These are phyloP conservation scores for Penicillium herquei DNA, from an alignment of 495 filamentous ascomycete genomes.

Conservation along the genomic window DNA sequence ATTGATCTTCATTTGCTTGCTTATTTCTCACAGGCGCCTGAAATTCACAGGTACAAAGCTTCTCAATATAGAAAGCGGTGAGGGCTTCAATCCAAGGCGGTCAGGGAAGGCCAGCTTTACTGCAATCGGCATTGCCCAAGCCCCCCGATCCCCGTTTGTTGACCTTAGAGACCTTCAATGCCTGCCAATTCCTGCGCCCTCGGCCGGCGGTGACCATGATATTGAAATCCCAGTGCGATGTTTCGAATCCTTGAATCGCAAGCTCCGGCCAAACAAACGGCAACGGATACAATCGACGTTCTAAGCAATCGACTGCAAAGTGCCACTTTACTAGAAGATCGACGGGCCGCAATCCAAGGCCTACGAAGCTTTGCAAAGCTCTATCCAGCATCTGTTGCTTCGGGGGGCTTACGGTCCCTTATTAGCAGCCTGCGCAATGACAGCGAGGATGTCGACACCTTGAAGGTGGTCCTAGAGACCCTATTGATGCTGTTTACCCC, in stretches of 20 bases:
- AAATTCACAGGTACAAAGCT: neutral
- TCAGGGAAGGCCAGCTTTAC: slow-evolving; percentile 29
- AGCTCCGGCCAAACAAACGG: slow-evolving; percentile 93
- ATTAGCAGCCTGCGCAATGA: slow-evolving; percentile 84
- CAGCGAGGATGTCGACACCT: slow-evolving; percentile 93
- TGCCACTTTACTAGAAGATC: slow-evolving; percentile 88
- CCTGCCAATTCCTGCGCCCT: slow-evolving; percentile 23
- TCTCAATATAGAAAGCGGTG: slow-evolving; percentile 4
- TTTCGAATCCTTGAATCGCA: slow-evolving; percentile 82
- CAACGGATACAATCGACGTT: slow-evolving; percentile 86
- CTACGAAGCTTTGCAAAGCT: slow-evolving; percentile 93
- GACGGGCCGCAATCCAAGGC: slow-evolving; percentile 87
- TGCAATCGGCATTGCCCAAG: slow-evolving; percentile 12
- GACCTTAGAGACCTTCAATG: slow-evolving; percentile 26
- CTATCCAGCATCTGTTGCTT: slow-evolving; percentile 95
- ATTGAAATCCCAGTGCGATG: slow-evolving; percentile 56
- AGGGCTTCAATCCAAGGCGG: slow-evolving; percentile 9
- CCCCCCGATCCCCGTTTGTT: slow-evolving; percentile 5
- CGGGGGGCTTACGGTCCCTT: slow-evolving; percentile 79
- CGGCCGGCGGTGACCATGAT: slow-evolving; percentile 47
- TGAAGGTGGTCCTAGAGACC: slow-evolving; percentile 92
- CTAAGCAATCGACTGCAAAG: slow-evolving; percentile 82
- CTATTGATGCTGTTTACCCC: slow-evolving; percentile 87
- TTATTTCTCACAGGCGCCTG: neutral
- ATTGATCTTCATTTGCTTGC: neutral